These are phyloP conservation scores for Melampsora occidentalis DNA, from an alignment of 1,284 basidiomycete species.

Conservation along the genomic window DNA sequence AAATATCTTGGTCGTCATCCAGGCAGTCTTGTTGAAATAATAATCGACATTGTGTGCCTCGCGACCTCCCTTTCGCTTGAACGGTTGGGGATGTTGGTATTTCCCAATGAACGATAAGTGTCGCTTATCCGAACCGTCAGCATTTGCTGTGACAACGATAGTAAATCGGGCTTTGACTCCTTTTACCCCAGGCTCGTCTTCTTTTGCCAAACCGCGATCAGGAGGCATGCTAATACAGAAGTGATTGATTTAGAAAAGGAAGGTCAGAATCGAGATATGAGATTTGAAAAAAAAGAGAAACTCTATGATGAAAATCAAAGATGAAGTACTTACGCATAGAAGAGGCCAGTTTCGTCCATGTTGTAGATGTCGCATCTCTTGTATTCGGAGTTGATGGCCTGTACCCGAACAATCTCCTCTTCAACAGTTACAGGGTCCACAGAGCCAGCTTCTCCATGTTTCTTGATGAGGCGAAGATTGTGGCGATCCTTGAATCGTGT, in stretches of 20 bases:
- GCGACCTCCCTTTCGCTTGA: neutral
- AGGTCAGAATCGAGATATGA: neutral
- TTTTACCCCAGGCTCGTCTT: constrained; percentile 2
- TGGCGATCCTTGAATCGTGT: neutral
- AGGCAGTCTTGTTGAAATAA: constrained; percentile 8
- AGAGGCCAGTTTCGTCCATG: neutral
- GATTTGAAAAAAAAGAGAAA: neutral
- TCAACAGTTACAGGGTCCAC: neutral
- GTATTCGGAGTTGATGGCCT: neutral
- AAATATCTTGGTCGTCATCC: constrained; percentile 17
- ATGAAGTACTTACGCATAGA: neutral
- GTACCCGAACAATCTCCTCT: neutral
- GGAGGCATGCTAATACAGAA: constrained; percentile 20
- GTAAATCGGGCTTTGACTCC: constrained; percentile 14
- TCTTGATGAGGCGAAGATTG: neutral
- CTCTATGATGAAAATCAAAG: neutral
- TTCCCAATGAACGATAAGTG: constrained; percentile 17
- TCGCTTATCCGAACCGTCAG: neutral
- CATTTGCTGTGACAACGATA: constrained; percentile 1
- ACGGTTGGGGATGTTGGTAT: neutral
- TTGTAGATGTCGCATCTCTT: constrained; percentile 1
- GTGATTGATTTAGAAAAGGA: neutral
- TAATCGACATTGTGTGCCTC: constrained; percentile 13
- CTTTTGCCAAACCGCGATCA: constrained; percentile 7
- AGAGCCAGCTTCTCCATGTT: neutral